Percentiles rank a stretch among this genome's conserved stretches.
Evolutionary conservation across 441 rosid species (phyloP).

Genomic region (Geranium incanum): DNA sequence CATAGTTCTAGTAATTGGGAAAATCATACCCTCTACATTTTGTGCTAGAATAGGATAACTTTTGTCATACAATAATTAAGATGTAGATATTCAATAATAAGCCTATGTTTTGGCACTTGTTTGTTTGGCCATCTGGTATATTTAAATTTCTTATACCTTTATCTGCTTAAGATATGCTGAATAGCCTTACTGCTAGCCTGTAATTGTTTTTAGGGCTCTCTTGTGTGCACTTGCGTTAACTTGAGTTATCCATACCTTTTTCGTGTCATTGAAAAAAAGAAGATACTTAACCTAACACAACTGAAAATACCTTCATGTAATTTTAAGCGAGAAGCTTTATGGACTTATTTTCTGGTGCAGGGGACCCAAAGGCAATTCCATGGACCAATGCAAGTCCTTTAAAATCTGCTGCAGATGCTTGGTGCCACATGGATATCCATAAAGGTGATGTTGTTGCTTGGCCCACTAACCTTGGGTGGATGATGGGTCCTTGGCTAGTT

Average conservation of each 20-base stretch:
- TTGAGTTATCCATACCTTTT: not conserved
- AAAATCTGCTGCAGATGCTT: constrained; percentile 93
- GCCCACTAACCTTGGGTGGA: constrained; percentile 99
- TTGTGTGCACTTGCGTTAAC: not conserved
- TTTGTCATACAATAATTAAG: not conserved
- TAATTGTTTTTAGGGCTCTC: not conserved
- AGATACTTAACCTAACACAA: not conserved
- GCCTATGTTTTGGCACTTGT: not conserved
- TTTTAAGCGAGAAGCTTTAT: constrained; percentile 9
- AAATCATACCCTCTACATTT: not conserved
- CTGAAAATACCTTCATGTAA: not conserved
- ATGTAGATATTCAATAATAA: not conserved
- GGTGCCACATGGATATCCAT: constrained; percentile 91
- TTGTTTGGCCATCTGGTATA: not conserved
- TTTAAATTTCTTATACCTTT: not conserved
- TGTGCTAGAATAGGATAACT: not conserved
- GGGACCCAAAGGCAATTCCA: constrained; percentile 96
- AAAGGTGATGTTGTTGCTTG: constrained; percentile 71
- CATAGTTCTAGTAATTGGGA: not conserved
- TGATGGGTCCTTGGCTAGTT: constrained; percentile 99
- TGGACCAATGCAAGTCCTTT: constrained; percentile 70
- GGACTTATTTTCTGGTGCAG: constrained; percentile 39
- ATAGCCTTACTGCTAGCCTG: not conserved
- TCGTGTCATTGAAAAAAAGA: not conserved
- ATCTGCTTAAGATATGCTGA: not conserved